Percentiles rank a stretch among this genome's conserved stretches.
phyloP scores from a whole-genome alignment of 2,329 filamentous ascomycete species.

The Talaromyces islandicus region DNA sequence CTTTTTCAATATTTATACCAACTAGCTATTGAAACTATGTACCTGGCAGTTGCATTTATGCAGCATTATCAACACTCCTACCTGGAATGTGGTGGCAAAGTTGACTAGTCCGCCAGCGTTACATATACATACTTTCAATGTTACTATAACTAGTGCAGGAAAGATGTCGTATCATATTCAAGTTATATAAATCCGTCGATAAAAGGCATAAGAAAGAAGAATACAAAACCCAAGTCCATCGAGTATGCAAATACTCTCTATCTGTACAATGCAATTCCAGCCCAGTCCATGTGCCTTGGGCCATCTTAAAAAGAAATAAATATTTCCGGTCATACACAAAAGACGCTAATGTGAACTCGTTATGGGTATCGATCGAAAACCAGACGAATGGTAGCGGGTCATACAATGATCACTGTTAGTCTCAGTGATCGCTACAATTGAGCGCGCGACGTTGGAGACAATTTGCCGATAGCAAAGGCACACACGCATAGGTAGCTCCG shows the following conservation, averaged over 20 bases:
- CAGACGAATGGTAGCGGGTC: constrained; percentile 5
- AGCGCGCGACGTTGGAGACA: not conserved
- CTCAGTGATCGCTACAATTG: not conserved
- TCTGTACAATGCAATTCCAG: constrained; percentile 8
- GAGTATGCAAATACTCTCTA: constrained; percentile 10
- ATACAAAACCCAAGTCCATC: not conserved
- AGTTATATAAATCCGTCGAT: not conserved
- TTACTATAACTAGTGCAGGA: not conserved
- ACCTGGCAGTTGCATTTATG: no score
- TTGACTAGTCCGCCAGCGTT: no score
- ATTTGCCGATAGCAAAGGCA: not conserved
- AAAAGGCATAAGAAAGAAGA: not conserved
- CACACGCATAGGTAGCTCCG: not conserved
- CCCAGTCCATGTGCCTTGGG: not conserved
- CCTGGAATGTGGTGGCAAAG: no score
- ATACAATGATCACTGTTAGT: constrained; percentile 6
- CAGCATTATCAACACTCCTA: no score
- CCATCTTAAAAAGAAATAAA: constrained; percentile 1
- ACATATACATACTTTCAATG: not conserved
- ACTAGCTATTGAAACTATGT: no score
- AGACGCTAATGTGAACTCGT: constrained; percentile 10
- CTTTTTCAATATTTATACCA: no score
- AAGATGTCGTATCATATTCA: constrained; percentile 2
- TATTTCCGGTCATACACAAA: not conserved
- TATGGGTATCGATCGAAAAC: constrained; percentile 12